Evolutionary conservation across 371 early-diverging fungal genomes (phyloP).

Genomic region (Mucor velutinosus): DNA sequence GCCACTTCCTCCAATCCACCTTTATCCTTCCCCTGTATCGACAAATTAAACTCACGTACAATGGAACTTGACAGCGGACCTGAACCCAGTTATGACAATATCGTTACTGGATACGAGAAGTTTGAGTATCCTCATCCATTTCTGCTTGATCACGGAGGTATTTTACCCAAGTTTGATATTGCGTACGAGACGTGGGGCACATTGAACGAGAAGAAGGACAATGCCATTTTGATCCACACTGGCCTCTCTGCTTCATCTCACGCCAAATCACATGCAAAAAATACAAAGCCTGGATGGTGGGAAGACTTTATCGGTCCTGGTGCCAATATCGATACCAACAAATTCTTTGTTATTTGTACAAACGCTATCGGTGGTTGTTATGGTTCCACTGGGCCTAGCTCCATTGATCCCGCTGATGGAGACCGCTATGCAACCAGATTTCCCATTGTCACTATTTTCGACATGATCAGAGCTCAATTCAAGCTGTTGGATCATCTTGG

Average conservation of each 20-base stretch:
- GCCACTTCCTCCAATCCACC: constrained; percentile 60
- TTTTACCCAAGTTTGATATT: constrained; percentile 72
- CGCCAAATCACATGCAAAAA: constrained; percentile 77
- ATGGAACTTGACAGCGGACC: constrained; percentile 78
- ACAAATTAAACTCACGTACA: constrained; percentile 66
- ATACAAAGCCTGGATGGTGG: constrained; percentile 95
- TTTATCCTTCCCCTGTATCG: constrained; percentile 80
- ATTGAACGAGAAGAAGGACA: constrained; percentile 67
- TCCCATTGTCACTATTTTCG: constrained; percentile 91
- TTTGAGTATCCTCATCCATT: constrained; percentile 73
- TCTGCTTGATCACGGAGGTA: constrained; percentile 82
- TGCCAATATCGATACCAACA: constrained; percentile 79
- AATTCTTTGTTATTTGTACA: constrained; percentile 86
- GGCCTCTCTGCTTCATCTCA: constrained; percentile 86
- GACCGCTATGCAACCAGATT: constrained; percentile 88
- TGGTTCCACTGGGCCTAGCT: constrained; percentile 86
- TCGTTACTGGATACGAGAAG: constrained; percentile 79
- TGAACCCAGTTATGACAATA: constrained; percentile 85
- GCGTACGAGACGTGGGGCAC: constrained; percentile 90
- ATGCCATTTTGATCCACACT: constrained; percentile 84
- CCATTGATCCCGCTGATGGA: constrained; percentile 72
- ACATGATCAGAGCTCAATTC: constrained; percentile 95
- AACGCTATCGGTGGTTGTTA: constrained; percentile 90
- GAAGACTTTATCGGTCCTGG: constrained; percentile 95
- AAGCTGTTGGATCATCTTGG: constrained; percentile 79